A percentile compares a stretch with the other conserved stretches of the same genome.
Evolutionary conservation across 2,329 filamentous ascomycete genomes (phyloP).

Genomic region (Neobulgaria alba): DNA sequence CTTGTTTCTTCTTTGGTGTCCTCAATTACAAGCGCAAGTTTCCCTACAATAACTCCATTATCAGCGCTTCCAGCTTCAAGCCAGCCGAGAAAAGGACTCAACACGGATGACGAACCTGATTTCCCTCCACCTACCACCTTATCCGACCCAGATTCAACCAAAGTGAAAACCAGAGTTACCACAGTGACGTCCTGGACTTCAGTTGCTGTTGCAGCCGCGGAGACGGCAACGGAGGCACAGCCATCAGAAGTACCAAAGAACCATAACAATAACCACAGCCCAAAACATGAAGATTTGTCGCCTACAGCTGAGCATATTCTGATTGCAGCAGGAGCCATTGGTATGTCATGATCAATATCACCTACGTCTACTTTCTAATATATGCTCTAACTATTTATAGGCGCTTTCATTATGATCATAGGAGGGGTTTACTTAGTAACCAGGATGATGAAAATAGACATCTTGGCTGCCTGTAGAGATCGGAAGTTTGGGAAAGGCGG

Average conservation of each 20-base stretch:
- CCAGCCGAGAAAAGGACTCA: slow-evolving; percentile 14
- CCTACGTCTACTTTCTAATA: too few species aligned
- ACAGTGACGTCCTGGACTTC: background rate
- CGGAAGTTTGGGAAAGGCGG: slow-evolving; percentile 19
- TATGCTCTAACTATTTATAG: slow-evolving; percentile 12
- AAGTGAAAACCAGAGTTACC: slow-evolving; percentile 2
- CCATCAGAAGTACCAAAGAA: background rate
- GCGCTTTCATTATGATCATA: slow-evolving; percentile 24
- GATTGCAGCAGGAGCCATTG: slow-evolving; percentile 24
- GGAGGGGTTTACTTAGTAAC: slow-evolving; percentile 21
- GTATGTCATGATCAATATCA: slow-evolving; percentile 11
- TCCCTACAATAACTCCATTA: slow-evolving; percentile 1
- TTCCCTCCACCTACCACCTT: slow-evolving; percentile 1
- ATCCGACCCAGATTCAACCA: slow-evolving; percentile 3
- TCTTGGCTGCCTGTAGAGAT: slow-evolving; percentile 9
- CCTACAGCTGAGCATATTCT: slow-evolving; percentile 21
- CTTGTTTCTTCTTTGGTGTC: slow-evolving; percentile 9
- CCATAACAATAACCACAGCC: slow-evolving; percentile 1
- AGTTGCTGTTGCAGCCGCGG: background rate
- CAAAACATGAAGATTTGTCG: slow-evolving; percentile 11
- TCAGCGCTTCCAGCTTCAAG: slow-evolving; percentile 3
- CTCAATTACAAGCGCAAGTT: slow-evolving; percentile 4
- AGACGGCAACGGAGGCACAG: background rate
- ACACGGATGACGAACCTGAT: slow-evolving; percentile 6
- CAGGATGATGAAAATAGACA: slow-evolving; percentile 19